Evolutionary conservation across 495 filamentous ascomycete species (phyloP), one percentile per base, ranked within the genome.

Genomic region (Daldinia decipiens): DNA sequence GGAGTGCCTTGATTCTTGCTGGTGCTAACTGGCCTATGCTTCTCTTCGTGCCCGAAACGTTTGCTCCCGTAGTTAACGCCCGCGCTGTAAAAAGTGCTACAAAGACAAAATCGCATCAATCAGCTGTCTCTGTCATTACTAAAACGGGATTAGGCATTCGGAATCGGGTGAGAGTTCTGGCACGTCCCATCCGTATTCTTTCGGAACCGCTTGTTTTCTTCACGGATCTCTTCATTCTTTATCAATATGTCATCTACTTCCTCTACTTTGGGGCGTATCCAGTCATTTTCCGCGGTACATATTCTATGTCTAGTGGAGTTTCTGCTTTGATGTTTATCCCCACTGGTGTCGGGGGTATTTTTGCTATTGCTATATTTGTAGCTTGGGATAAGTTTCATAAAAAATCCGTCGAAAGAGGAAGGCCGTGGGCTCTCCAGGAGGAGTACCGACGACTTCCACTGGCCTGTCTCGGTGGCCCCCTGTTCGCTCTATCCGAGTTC

Each of bases 211-310:
- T 93, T 29, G 87, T 92, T 2, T 79, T 86, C 11, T 82, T 89
- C 62, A 85, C 83, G 1, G 88, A 87, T 32, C 70, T 92, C 5
- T 92, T 89, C 13, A 80, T 92, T 9, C 81, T 85, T 5, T 80
- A 90, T 7, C 81, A 86, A 9, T 93, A 92, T 71, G 87, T 85
- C 4, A 89, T 92, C 15, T 92, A 93, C 63, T 92, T 89, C 74
- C 85, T 92, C 64, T 90, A 81, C 59, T 87, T 92, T 65, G 85
- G 88, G 45, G 84, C 86, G 15, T 90, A 86, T 67, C 86, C 87
- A 0, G 77, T 86, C 12, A 88, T 90, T 52, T 90, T 87, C 63
- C 61, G 81, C 59, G 79, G 73, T 3, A 76, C 81, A 13, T 85
- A 85, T 59, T 57, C 68, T 7, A 81, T 85, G 53, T 70, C 68